These are phyloP conservation scores for Ganoderma multipileum DNA, from an alignment of 1,284 basidiomycete species.

Conservation along the genomic window DNA sequence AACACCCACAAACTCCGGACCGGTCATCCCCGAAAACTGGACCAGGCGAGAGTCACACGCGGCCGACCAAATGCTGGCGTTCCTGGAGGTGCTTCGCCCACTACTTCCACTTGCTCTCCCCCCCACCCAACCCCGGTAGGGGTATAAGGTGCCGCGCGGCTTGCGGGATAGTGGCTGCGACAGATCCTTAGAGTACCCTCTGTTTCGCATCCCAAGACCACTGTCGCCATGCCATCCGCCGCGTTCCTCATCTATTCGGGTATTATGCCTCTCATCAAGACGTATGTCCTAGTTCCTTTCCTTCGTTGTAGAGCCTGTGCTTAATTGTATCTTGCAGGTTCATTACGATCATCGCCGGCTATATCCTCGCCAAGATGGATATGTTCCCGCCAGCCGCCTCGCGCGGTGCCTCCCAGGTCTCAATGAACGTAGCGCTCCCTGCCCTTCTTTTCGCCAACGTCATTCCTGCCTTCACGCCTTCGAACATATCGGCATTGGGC, in stretches of 20 bases:
- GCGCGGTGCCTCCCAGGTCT: conserved; percentile 45
- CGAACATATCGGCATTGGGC: conserved; percentile 46
- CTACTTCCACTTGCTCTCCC: too few relatives aligned
- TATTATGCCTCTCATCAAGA: conserved; percentile 42
- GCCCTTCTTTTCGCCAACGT: conserved; percentile 48
- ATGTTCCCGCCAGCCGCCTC: conserved; percentile 45
- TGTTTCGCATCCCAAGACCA: not conserved
- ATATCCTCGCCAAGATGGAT: conserved; percentile 40
- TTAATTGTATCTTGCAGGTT: conserved; percentile 31
- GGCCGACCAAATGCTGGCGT: too few relatives aligned
- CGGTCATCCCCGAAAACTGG: too few relatives aligned
- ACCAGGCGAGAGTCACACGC: too few relatives aligned
- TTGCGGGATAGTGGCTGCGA: too few relatives aligned
- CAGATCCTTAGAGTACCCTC: too few relatives aligned
- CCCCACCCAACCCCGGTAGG: too few relatives aligned
- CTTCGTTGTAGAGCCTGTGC: not conserved
- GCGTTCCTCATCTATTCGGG: conserved; percentile 42
- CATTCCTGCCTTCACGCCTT: conserved; percentile 47
- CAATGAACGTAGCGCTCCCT: conserved; percentile 49
- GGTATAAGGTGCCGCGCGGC: too few relatives aligned
- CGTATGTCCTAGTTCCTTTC: conserved; percentile 23
- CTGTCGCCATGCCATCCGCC: conserved; percentile 33
- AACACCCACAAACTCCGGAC: too few relatives aligned
- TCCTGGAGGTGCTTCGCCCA: too few relatives aligned
- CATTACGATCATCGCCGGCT: conserved; percentile 45